Evolutionary conservation across 257 asterid genomes (phyloP).

Genomic region (Galeopsis tetrahit): DNA sequence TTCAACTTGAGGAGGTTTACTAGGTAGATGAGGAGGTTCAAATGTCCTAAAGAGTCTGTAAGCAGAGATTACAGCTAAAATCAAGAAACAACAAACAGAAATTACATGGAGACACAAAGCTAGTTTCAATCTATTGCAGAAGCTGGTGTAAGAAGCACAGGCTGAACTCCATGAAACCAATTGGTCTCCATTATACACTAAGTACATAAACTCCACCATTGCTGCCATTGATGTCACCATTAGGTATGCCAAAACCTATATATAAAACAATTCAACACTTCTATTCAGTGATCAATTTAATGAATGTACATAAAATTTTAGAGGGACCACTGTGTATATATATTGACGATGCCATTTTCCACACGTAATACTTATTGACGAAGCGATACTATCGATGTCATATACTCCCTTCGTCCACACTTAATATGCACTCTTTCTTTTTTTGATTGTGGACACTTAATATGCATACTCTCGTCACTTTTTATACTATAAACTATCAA

Average conservation of each 20-base stretch:
- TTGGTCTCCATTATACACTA: slow-evolving; percentile 73
- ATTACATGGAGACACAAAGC: slow-evolving; percentile 61
- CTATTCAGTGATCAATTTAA: not conserved
- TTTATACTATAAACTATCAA: too few relatives aligned
- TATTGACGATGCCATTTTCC: not conserved
- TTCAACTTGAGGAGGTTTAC: slow-evolving; percentile 38
- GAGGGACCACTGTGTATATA: not conserved
- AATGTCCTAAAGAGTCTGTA: slow-evolving; percentile 68
- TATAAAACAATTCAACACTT: not conserved
- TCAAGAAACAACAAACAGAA: slow-evolving; percentile 66
- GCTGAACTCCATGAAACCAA: slow-evolving; percentile 87
- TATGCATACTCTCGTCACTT: too few relatives aligned
- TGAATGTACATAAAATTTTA: too few relatives aligned
- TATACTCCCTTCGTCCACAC: too few relatives aligned
- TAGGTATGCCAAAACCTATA: slow-evolving; percentile 78
- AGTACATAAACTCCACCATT: slow-evolving; percentile 60
- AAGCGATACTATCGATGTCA: too few relatives aligned
- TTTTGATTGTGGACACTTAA: too few relatives aligned
- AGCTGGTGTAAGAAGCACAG: slow-evolving; percentile 71
- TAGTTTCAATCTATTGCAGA: slow-evolving; percentile 68
- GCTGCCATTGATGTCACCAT: slow-evolving; percentile 85
- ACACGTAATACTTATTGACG: not conserved
- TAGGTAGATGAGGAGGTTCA: slow-evolving; percentile 62
- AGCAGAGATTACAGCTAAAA: slow-evolving; percentile 75
- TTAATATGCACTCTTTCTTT: too few relatives aligned